A percentile compares a stretch with the other conserved stretches of the same genome.
These are phyloP conservation scores for Fusarium sp. DNA, from an alignment of 2,329 filamentous ascomycete genomes.

Conservation along the genomic window DNA sequence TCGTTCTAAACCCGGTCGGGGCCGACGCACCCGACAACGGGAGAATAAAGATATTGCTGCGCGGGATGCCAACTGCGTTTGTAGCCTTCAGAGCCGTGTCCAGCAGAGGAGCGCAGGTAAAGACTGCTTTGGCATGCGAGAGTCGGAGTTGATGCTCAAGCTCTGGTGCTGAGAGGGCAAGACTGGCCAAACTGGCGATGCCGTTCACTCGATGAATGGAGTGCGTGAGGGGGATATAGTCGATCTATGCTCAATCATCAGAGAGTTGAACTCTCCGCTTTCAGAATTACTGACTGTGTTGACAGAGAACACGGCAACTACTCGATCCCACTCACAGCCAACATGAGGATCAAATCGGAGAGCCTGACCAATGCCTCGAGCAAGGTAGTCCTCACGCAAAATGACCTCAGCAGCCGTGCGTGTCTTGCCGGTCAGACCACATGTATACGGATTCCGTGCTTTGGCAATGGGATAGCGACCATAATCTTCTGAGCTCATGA, in stretches of 20 bases:
- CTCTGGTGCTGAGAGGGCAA: conserved; percentile 78
- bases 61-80: conserved; percentile 72
- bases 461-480: conserved; percentile 69
- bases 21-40: conserved; percentile 66
- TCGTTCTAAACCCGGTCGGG: conserved; percentile 68
- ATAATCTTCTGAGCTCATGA: conserved; percentile 73
- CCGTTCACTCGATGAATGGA: conserved; percentile 81
- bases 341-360: conserved; percentile 77
- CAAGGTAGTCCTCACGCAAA: conserved; percentile 75
- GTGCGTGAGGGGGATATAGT: conserved; percentile 80
- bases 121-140: conserved; percentile 77
- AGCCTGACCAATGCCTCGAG: conserved; percentile 73
- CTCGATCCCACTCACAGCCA: conserved; percentile 85
- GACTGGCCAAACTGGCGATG: conserved; percentile 80
- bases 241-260: conserved; percentile 67
- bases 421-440: conserved; percentile 78
- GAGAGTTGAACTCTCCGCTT: neutral
- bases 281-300: conserved; percentile 72
- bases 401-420: conserved; percentile 75
- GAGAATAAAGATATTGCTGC: conserved; percentile 76
- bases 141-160: conserved; percentile 80
- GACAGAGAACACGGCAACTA: conserved; percentile 80
- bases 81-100: conserved; percentile 75
- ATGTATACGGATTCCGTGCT: conserved; percentile 81
- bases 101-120: conserved; percentile 78